A percentile compares a stretch with the other conserved stretches of the same genome.
These are phyloP conservation scores for Carex sylvatica DNA, from an alignment of 202 grass and related monocot species.

Conservation along the genomic window DNA sequence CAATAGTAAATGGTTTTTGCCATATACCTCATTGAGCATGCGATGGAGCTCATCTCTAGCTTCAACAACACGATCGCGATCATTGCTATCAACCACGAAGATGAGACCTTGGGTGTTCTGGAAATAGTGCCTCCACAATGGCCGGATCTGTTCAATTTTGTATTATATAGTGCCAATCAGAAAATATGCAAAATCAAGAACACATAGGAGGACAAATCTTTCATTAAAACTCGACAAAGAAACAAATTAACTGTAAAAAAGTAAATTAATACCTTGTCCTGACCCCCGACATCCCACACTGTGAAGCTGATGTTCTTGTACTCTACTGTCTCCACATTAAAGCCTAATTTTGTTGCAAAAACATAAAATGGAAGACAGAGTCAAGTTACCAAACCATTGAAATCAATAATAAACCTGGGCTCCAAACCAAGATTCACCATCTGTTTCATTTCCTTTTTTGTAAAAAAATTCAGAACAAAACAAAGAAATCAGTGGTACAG, in stretches of 20 bases:
- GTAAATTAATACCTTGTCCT: constrained; percentile 45
- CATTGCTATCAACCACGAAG: constrained; percentile 94
- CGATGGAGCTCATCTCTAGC: constrained; percentile 95
- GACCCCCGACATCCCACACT: constrained; percentile 68
- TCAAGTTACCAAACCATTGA: constrained; percentile 14
- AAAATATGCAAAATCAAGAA: constrained; percentile 8
- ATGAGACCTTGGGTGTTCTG: constrained; percentile 98
- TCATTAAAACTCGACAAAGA: neutral
- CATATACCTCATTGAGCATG: constrained; percentile 89
- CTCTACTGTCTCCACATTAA: constrained; percentile 58
- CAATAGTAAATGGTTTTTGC: neutral
- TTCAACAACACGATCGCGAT: constrained; percentile 90
- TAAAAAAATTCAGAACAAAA: neutral
- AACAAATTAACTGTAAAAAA: neutral
- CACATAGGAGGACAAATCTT: neutral
- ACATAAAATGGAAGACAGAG: neutral
- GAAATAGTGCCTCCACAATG: constrained; percentile 98
- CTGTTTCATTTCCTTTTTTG: neutral
- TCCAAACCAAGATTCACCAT: neutral
- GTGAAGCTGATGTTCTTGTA: constrained; percentile 74
- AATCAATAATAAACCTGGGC: neutral
- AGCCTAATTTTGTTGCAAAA: constrained; percentile 30
- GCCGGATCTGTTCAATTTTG: constrained; percentile 65
- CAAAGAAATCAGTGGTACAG: neutral
- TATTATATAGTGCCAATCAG: neutral